Conservation (phyloP, 2,329 filamentous ascomycete species). For the Penicillium oxalicum region DNA sequence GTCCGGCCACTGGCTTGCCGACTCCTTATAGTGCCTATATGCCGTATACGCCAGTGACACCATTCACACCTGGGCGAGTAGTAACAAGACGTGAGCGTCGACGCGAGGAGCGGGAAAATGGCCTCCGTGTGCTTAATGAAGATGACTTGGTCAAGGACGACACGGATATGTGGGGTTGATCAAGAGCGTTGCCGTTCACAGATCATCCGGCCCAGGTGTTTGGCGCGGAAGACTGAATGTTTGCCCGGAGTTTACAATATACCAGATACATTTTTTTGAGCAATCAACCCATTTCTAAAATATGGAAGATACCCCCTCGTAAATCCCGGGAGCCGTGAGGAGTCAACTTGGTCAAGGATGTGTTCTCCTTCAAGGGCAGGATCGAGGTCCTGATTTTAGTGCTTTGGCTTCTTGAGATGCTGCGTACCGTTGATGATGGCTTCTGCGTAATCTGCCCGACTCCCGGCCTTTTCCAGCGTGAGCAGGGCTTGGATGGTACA, state of each 20-base stretch:
- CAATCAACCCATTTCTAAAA: no score
- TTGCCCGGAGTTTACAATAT: background rate
- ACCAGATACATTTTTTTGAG: background rate
- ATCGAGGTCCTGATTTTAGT: background rate
- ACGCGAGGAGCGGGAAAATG: constrained; percentile 38
- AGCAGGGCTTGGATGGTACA: constrained; percentile 58
- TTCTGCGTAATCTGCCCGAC: constrained; percentile 50
- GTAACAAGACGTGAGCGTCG: constrained; percentile 42
- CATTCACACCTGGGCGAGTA: constrained; percentile 43
- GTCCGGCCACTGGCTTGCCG: constrained; percentile 43
- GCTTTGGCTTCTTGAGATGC: constrained; percentile 21
- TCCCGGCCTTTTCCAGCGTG: constrained; percentile 52
- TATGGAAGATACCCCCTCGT: no score
- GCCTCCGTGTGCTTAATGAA: constrained; percentile 40
- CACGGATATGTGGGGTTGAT: constrained; percentile 42
- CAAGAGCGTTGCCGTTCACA: background rate
- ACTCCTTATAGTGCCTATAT: constrained; percentile 49
- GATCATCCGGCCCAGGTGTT: no score
- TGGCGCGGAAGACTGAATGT: no score
- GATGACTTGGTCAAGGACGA: constrained; percentile 44
- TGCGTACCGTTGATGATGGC: constrained; percentile 39
- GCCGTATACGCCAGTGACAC: constrained; percentile 47
- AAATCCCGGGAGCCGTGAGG: no score
- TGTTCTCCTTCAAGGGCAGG: no score
- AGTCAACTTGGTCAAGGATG: no score